Conservation (phyloP, 192 early-diverging fungal species). For the Coemansia sp. region DNA sequence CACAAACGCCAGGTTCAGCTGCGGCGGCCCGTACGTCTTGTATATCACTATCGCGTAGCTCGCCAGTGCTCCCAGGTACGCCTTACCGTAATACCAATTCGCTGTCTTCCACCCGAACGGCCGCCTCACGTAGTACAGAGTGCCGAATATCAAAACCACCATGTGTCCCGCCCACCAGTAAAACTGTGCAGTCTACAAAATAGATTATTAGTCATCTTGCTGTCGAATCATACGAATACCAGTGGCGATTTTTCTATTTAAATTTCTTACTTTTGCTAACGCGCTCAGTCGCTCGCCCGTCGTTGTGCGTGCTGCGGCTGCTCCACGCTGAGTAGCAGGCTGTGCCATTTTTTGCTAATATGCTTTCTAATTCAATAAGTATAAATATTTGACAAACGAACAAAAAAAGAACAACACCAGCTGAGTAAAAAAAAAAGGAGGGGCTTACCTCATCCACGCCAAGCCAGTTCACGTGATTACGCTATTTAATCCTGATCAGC, state of each 20-base stretch:
- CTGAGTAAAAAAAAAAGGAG: neutral
- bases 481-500: neutral
- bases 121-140: constrained; percentile 41
- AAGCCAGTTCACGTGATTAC: neutral
- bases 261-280: neutral
- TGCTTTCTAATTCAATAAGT: neutral
- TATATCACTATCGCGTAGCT: constrained; percentile 54
- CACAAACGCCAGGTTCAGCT: constrained; percentile 41
- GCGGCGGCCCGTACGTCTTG: constrained; percentile 54
- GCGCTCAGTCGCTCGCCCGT: neutral
- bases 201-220: constrained; percentile 1
- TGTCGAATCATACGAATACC: too few species aligned
- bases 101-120: constrained; percentile 33
- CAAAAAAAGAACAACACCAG: neutral
- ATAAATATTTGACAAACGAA: neutral
- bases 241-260: too few species aligned
- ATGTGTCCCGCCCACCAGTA: constrained; percentile 57
- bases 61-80: constrained; percentile 41
- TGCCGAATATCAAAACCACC: constrained; percentile 33
- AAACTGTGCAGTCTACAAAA: constrained; percentile 45
- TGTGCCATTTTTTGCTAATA: neutral
- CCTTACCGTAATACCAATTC: constrained; percentile 48
- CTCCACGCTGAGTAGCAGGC: neutral
- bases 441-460: neutral
- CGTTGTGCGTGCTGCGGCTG: neutral